phyloP scores from a whole-genome alignment of 2,329 filamentous ascomycete species.

The Penicillium sp. region DNA sequence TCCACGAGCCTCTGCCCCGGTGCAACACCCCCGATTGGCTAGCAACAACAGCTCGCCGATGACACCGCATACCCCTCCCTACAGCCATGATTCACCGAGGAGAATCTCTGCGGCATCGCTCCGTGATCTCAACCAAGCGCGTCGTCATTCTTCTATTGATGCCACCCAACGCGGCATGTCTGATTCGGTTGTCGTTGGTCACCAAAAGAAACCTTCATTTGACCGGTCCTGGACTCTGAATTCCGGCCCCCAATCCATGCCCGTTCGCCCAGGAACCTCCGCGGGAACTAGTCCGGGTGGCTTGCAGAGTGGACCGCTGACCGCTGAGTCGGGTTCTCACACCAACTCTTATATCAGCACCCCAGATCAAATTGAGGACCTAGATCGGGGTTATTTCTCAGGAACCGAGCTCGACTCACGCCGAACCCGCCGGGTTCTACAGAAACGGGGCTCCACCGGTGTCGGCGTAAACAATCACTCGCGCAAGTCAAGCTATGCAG shows the following conservation, averaged over 20 bases:
- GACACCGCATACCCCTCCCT: constrained; percentile 43
- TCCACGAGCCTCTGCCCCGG: constrained; percentile 24
- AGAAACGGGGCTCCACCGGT: constrained; percentile 59
- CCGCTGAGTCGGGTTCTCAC: constrained; percentile 32
- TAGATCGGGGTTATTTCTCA: constrained; percentile 91
- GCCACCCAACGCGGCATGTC: constrained; percentile 48
- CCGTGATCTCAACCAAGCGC: constrained; percentile 76
- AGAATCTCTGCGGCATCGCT: constrained; percentile 78
- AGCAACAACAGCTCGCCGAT: constrained; percentile 43
- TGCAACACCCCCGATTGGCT: constrained; percentile 30
- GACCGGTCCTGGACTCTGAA: constrained; percentile 59
- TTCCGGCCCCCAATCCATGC: constrained; percentile 31
- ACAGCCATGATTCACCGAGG: constrained; percentile 39
- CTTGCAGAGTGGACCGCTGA: constrained; percentile 16
- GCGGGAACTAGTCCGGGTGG: constrained; percentile 22
- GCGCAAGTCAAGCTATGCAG: constrained; percentile 71
- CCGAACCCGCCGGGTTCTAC: constrained; percentile 69
- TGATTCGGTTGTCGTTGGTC: constrained; percentile 27
- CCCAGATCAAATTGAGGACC: constrained; percentile 49
- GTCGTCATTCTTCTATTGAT: constrained; percentile 85
- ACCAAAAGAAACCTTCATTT: constrained; percentile 56
- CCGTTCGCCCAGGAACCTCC: constrained; percentile 34
- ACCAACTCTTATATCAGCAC: constrained; percentile 18
- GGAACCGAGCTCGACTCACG: constrained; percentile 78
- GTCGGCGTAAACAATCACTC: constrained; percentile 53